Percentiles rank a stretch among this genome's conserved stretches.
Evolutionary conservation across 2,329 filamentous ascomycete species (phyloP).

Genomic region (Exophiala spinifera): DNA sequence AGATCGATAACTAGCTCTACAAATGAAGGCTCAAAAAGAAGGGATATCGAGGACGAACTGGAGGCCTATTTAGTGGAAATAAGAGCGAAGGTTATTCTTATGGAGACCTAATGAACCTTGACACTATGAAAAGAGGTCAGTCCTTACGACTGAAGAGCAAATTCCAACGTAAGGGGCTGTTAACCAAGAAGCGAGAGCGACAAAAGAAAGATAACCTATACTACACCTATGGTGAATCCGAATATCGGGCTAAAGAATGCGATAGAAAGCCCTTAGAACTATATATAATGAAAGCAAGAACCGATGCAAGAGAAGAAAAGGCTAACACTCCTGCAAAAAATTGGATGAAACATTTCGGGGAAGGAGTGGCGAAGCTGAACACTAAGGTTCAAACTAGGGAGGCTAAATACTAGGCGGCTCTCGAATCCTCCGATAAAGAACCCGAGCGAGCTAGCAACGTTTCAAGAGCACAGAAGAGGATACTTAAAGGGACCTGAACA

Average conservation of each 20-base stretch:
- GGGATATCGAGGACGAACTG: neutral
- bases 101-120: neutral
- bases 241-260: neutral
- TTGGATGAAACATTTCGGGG: too few species aligned
- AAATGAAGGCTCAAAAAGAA: neutral
- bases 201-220: neutral
- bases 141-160: neutral
- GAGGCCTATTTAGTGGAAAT: neutral
- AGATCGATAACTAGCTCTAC: neutral
- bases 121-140: neutral
- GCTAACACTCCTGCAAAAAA: too few species aligned
- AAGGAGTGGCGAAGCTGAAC: too few species aligned
- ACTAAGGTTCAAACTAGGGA: too few species aligned
- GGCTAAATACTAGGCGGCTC: too few species aligned
- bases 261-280: neutral
- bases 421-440: too few species aligned
- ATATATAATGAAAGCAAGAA: neutral
- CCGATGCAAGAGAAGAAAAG: neutral
- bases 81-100: neutral
- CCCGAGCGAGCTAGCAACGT: too few species aligned
- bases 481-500: too few species aligned
- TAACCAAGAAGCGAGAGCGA: neutral
- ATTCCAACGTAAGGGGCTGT: neutral
- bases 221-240: constrained; percentile 1
- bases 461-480: too few species aligned